A percentile compares a stretch with the other conserved stretches of the same genome.
These are phyloP conservation scores for Grifola frondosa DNA, from an alignment of 1,284 basidiomycete genomes.

Conservation along the genomic window DNA sequence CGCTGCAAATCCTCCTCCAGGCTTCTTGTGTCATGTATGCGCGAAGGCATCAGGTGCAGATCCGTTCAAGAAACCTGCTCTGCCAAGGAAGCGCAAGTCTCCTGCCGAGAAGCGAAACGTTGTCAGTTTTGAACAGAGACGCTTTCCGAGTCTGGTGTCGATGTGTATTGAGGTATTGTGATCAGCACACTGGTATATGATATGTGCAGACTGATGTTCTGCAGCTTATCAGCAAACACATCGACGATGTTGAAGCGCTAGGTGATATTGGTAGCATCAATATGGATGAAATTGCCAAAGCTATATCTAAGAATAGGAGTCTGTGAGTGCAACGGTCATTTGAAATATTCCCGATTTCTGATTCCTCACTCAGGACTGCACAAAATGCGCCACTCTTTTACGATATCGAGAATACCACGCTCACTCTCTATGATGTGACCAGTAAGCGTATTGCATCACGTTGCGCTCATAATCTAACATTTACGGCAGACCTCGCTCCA, in stretches of 20 bases:
- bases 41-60: slow-evolving; percentile 73
- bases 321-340: slow-evolving; percentile 54
- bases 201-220: neutral
- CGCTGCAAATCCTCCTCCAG: slow-evolving; percentile 64
- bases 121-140: slow-evolving; percentile 67
- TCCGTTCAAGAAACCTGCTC: slow-evolving; percentile 78
- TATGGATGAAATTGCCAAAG: slow-evolving; percentile 80
- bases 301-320: slow-evolving; percentile 83
- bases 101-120: slow-evolving; percentile 63
- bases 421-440: slow-evolving; percentile 90
- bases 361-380: slow-evolving; percentile 48
- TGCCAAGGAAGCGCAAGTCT: slow-evolving; percentile 60
- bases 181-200: neutral
- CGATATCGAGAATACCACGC: slow-evolving; percentile 60
- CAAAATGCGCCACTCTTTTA: slow-evolving; percentile 87
- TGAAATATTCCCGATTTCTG: neutral
- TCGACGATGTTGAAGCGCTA: slow-evolving; percentile 88
- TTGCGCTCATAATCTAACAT: slow-evolving; percentile 2
- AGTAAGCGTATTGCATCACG: slow-evolving; percentile 48
- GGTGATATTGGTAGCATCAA: slow-evolving; percentile 85
- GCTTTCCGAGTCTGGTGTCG: slow-evolving; percentile 69
- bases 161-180: slow-evolving; percentile 73
- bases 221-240: slow-evolving; percentile 82
- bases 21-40: slow-evolving; percentile 80
- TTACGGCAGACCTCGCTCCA: slow-evolving; percentile 59